Evolutionary conservation across 306 rosid species (phyloP).

Genomic region (Inga oerstediana): DNA sequence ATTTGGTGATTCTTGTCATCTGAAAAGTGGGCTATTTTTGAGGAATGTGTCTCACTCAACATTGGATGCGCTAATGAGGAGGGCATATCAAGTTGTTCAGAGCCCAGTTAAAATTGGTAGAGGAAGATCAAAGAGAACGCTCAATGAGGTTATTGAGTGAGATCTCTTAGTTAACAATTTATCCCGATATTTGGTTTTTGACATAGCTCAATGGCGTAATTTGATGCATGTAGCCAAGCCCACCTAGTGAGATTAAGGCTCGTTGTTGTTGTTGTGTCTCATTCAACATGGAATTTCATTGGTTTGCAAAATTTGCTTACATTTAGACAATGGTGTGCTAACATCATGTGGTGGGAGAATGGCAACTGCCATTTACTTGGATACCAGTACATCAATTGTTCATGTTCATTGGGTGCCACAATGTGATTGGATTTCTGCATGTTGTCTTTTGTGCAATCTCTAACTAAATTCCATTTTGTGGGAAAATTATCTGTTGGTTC

Average conservation of each 20-base stretch:
- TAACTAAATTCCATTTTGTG: background rate
- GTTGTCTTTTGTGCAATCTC: slow-evolving; percentile 10
- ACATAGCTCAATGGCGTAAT: too few relatives aligned
- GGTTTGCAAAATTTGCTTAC: slow-evolving; percentile 6
- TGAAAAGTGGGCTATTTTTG: slow-evolving; percentile 14
- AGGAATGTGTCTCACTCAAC: background rate
- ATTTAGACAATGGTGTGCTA: slow-evolving; percentile 12
- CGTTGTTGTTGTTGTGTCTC: background rate
- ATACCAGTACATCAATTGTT: slow-evolving; percentile 7
- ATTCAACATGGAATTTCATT: slow-evolving; percentile 5
- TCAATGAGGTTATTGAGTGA: too few relatives aligned
- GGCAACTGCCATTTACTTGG: slow-evolving; percentile 15
- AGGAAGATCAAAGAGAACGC: too few relatives aligned
- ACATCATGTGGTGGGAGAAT: slow-evolving; percentile 16
- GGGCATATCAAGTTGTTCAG: too few relatives aligned
- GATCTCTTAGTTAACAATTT: too few relatives aligned
- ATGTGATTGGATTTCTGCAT: slow-evolving; percentile 17
- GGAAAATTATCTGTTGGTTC: slow-evolving; percentile 4
- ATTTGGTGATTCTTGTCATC: slow-evolving; percentile 17
- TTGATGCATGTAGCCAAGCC: too few relatives aligned
- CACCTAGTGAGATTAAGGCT: too few relatives aligned
- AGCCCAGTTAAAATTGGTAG: too few relatives aligned
- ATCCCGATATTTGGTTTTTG: too few relatives aligned
- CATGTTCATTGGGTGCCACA: background rate
- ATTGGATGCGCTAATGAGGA: too few relatives aligned